Conservation (phyloP, 257 asterid species). For the Coffea canephora region DNA sequence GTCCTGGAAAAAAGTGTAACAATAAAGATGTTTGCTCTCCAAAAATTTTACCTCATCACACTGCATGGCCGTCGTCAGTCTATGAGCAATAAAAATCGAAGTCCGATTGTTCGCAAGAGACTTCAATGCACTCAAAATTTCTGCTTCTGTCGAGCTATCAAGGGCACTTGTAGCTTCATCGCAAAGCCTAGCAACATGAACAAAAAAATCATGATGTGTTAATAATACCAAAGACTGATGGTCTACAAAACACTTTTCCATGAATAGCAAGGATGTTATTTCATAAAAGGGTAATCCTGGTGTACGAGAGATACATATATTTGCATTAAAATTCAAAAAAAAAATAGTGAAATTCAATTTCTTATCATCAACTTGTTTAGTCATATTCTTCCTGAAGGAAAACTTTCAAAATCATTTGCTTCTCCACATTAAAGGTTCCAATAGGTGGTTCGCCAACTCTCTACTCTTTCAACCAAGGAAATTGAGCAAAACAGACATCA, state of each 20-base stretch:
- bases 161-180: conserved; percentile 99
- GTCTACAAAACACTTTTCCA: neutral
- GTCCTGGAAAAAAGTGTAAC: neutral
- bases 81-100: conserved; percentile 84
- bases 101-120: conserved; percentile 78
- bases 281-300: no score
- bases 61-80: conserved; percentile 99
- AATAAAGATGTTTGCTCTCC: neutral
- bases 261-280: no score
- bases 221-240: neutral
- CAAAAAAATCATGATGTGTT: neutral
- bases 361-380: neutral
- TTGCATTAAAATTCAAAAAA: no score
- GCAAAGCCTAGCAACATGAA: conserved; percentile 62
- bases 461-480: neutral
- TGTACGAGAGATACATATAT: neutral
- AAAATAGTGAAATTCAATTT: neutral
- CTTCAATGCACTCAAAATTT: conserved; percentile 76
- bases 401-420: neutral
- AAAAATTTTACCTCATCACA: conserved; percentile 75
- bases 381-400: neutral
- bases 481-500: neutral
- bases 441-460: neutral
- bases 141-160: conserved; percentile 97
- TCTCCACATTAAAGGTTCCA: neutral